These are phyloP conservation scores for Arxiozyma heterogenica DNA, from an alignment of 1,139 yeast species.

Conservation along the genomic window DNA sequence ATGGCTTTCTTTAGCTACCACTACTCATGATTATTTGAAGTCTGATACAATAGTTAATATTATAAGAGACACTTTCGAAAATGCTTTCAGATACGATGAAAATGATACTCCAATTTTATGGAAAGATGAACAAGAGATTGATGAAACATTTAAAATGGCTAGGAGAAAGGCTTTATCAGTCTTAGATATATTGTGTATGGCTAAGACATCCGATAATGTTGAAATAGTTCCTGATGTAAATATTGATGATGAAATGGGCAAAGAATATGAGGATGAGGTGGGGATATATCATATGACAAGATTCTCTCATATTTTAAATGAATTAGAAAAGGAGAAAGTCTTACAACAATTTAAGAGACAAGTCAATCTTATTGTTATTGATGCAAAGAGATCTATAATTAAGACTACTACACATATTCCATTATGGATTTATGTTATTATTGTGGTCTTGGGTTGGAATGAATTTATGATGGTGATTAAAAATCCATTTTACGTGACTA, in stretches of 20 bases:
- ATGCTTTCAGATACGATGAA: constrained; percentile 70
- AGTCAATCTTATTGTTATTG: constrained; percentile 73
- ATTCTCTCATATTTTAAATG: constrained; percentile 53
- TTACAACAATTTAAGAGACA: constrained; percentile 59
- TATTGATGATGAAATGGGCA: constrained; percentile 34
- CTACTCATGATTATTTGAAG: constrained; percentile 50
- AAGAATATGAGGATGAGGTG: constrained; percentile 35
- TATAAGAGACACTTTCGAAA: constrained; percentile 68
- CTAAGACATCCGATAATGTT: constrained; percentile 44
- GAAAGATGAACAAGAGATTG: constrained; percentile 67
- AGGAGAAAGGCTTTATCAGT: constrained; percentile 47
- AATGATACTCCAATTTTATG: constrained; percentile 78
- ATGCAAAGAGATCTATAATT: constrained; percentile 70
- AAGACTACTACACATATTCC: constrained; percentile 74
- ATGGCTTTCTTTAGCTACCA: constrained; percentile 57
- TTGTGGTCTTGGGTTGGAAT: constrained; percentile 85
- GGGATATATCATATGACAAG: constrained; percentile 27
- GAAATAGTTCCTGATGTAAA: constrained; percentile 48
- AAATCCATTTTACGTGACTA: constrained; percentile 67
- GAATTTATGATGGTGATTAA: constrained; percentile 83
- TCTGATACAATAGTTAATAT: constrained; percentile 50
- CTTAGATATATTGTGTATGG: constrained; percentile 52
- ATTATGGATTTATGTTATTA: constrained; percentile 61
- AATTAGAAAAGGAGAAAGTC: constrained; percentile 49
- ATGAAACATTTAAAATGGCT: constrained; percentile 51